Evolutionary conservation across 1,139 yeast genomes (phyloP).

Genomic region (Geotrichum candidum): DNA sequence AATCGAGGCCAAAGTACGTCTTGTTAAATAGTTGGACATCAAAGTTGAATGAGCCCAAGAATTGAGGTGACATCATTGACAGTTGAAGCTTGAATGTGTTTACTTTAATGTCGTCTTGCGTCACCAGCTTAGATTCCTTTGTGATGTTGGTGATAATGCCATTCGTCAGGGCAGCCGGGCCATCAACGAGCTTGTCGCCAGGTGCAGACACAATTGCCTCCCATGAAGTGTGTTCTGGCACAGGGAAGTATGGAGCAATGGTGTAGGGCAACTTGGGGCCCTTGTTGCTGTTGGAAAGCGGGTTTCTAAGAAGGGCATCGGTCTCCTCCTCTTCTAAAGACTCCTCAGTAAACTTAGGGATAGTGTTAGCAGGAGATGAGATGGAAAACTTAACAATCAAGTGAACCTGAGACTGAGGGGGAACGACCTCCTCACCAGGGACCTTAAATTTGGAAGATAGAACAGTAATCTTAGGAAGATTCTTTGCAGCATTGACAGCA

Average conservation of each 20-base stretch:
- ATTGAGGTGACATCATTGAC: conserved; percentile 64
- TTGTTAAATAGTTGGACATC: conserved; percentile 30
- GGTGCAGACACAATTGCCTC: conserved; percentile 60
- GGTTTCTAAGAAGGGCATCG: conserved; percentile 64
- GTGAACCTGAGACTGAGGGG: conserved; percentile 72
- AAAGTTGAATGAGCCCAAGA: conserved; percentile 57
- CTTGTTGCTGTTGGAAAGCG: conserved; percentile 54
- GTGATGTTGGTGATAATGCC: conserved; percentile 47
- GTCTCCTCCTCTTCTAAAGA: conserved; percentile 47
- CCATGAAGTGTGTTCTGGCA: conserved; percentile 47
- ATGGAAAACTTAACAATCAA: conserved; percentile 69
- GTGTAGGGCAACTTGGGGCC: conserved; percentile 64
- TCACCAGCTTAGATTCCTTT: conserved; percentile 26
- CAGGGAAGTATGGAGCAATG: conserved; percentile 72
- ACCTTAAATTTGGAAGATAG: conserved; percentile 71
- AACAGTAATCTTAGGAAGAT: conserved; percentile 65
- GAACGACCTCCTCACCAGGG: conserved; percentile 76
- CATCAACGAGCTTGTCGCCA: conserved; percentile 72
- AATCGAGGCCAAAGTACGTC: conserved; percentile 39
- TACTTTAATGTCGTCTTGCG: conserved; percentile 39
- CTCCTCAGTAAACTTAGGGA: conserved; percentile 34
- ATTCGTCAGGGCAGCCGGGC: conserved; percentile 52
- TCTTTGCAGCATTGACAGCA: conserved; percentile 54
- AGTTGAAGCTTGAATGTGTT: conserved; percentile 73
- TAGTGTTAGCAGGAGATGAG: conserved; percentile 46